phyloP scores from a whole-genome alignment of 169 alveolate genomes.

The Eimeria necatrix region DNA sequence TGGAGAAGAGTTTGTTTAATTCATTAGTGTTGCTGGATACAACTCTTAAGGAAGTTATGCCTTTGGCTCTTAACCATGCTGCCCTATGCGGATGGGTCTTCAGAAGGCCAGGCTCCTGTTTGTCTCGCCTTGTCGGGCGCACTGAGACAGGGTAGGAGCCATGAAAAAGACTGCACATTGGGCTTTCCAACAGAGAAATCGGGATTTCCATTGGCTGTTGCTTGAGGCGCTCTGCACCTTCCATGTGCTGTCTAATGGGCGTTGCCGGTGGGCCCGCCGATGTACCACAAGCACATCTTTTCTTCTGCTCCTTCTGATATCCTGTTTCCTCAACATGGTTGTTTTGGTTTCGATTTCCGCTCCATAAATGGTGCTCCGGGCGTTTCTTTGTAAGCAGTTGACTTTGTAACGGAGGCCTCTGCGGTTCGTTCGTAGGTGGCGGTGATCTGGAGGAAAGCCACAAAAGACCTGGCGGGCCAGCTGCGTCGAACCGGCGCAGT shows the following conservation, averaged over 20 bases:
- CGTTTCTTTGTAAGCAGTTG: too few relatives aligned
- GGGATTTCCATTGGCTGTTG: neutral
- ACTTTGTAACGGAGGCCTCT: too few relatives aligned
- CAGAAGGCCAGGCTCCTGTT: conserved; percentile 6
- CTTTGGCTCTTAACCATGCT: conserved; percentile 22
- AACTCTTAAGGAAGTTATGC: neutral
- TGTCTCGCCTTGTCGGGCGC: conserved; percentile 22
- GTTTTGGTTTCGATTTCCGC: too few relatives aligned
- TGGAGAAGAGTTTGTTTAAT: neutral
- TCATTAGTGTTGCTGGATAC: neutral
- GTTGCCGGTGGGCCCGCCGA: too few relatives aligned
- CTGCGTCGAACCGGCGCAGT: too few relatives aligned
- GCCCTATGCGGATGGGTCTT: conserved; percentile 37
- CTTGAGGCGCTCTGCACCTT: neutral
- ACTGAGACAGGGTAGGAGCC: neutral
- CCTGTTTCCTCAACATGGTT: too few relatives aligned
- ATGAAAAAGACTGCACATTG: conserved; percentile 7
- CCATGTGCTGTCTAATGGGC: neutral
- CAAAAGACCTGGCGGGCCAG: too few relatives aligned
- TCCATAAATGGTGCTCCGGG: too few relatives aligned
- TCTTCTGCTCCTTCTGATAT: too few relatives aligned
- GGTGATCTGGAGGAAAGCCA: too few relatives aligned
- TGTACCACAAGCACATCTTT: too few relatives aligned
- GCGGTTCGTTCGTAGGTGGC: too few relatives aligned
- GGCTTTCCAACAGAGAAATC: neutral